phyloP scores from a whole-genome alignment of 495 filamentous ascomycete species.

The Lepidopterella palustris region DNA sequence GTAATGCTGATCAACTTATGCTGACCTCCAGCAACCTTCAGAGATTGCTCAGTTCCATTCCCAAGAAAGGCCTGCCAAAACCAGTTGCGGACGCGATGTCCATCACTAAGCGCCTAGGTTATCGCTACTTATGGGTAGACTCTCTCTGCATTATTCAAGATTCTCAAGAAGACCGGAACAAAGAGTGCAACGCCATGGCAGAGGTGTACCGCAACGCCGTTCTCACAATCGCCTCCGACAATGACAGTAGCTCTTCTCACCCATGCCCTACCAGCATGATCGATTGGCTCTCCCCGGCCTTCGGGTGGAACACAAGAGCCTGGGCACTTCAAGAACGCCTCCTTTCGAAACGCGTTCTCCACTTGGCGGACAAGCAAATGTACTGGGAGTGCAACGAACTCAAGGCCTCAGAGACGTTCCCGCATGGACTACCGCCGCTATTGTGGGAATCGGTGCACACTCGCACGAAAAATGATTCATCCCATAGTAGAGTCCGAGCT shows the following conservation, averaged over 20 bases:
- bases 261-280: neutral
- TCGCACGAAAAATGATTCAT: neutral
- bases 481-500: no score
- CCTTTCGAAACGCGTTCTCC: constrained; percentile 18
- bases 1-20: neutral
- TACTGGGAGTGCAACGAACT: constrained; percentile 28
- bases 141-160: constrained; percentile 26
- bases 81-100: constrained; percentile 16
- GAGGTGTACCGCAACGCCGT: constrained; percentile 22
- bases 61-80: constrained; percentile 1
- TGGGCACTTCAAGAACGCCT: constrained; percentile 25
- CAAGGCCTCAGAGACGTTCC: constrained; percentile 27
- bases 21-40: constrained; percentile 1
- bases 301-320: constrained; percentile 21
- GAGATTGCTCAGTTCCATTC: constrained; percentile 1
- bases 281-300: neutral
- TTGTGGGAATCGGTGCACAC: constrained; percentile 25
- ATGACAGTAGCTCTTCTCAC: neutral
- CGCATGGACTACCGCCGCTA: constrained; percentile 20
- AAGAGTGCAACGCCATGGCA: constrained; percentile 19
- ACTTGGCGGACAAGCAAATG: constrained; percentile 19
- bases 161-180: constrained; percentile 13
- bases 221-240: constrained; percentile 16
- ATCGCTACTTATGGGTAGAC: constrained; percentile 27
- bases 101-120: constrained; percentile 9